phyloP scores from a whole-genome alignment of 2,329 filamentous ascomycete genomes.

The Epichloe aotearoae region DNA sequence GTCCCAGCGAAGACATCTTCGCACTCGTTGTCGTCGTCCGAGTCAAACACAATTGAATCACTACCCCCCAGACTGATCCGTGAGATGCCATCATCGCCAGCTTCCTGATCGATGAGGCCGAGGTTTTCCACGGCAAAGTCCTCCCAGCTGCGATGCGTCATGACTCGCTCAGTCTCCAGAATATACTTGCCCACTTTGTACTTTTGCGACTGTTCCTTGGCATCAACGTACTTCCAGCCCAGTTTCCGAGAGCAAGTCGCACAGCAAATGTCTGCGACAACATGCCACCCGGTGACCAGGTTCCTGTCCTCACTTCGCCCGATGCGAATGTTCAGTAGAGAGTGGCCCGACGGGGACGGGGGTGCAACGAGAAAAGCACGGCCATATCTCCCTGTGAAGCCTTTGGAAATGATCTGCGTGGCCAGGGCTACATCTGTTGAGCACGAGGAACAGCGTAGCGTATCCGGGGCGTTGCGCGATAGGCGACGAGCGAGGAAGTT shows the following conservation, averaged over 20 bases:
- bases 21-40: slow-evolving; percentile 52
- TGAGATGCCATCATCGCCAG: not conserved
- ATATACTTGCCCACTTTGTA: slow-evolving; percentile 62
- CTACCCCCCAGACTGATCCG: not conserved
- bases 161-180: slow-evolving; percentile 46
- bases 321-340: slow-evolving; percentile 41
- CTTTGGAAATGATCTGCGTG: slow-evolving; percentile 50
- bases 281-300: slow-evolving; percentile 49
- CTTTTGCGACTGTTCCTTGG: slow-evolving; percentile 42
- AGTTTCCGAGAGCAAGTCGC: slow-evolving; percentile 40
- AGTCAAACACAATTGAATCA: slow-evolving; percentile 42
- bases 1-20: slow-evolving; percentile 50
- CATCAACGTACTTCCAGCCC: slow-evolving; percentile 58
- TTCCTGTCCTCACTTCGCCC: slow-evolving; percentile 41
- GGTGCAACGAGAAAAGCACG: slow-evolving; percentile 47
- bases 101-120: slow-evolving; percentile 3
- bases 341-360: slow-evolving; percentile 11
- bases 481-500: slow-evolving; percentile 18
- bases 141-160: slow-evolving; percentile 39
- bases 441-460: slow-evolving; percentile 45
- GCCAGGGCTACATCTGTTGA: slow-evolving; percentile 46
- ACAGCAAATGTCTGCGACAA: slow-evolving; percentile 51
- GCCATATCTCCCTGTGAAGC: slow-evolving; percentile 53
- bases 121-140: slow-evolving; percentile 12
- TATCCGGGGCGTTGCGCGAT: slow-evolving; percentile 34